Evolutionary conservation across 257 asterid genomes (phyloP), one percentile per base, ranked within the genome.

Genomic region (Fraxinus quadrangulata): DNA sequence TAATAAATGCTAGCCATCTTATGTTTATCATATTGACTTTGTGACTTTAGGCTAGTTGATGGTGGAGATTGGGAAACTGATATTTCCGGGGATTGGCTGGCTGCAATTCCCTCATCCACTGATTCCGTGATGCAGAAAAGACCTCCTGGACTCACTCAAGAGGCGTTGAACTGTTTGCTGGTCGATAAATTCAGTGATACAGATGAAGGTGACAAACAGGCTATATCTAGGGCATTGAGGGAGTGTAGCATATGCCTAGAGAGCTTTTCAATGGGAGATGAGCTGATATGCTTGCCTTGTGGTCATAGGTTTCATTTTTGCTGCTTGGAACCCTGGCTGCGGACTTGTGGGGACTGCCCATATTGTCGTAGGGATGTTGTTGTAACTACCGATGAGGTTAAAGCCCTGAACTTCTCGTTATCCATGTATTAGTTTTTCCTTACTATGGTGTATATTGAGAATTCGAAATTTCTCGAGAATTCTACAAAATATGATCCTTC

Each of bases 271-370:
- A 87, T 83, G 36, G 96, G 97, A 73, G 98, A 95, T 26, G 83
- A 86, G 81, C 87, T 95, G 79, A 77, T 78, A n/a, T 70, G 83
- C 54, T 84, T 91, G 37, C 89, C 91, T 13, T 95, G 99, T 70
- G 88, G 84, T 51, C 98, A 93, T 78, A 85, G 91, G 87, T 91
- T 91, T 76, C 99, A 93, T 79, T 72, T 81, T 79, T 72, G 79
- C 76, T 93, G 97, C 90, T 82, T 95, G 84, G 87, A 83, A 67
- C 98, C 94, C 19, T 95, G 97, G 99, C 77, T 90, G 34, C 83
- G 87, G 54, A 83, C 85, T 67, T 88, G 97, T 73, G 98, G 97
- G 3, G 97, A 93, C 77, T 93, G 99, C 89, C 99, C 99, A 4
- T 86, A 93, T 81, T 95, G 98, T 77, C 94, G 99, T 19, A 84